phyloP scores from a whole-genome alignment of 148 eudicot species.

The Rhododendron williamsianum region DNA sequence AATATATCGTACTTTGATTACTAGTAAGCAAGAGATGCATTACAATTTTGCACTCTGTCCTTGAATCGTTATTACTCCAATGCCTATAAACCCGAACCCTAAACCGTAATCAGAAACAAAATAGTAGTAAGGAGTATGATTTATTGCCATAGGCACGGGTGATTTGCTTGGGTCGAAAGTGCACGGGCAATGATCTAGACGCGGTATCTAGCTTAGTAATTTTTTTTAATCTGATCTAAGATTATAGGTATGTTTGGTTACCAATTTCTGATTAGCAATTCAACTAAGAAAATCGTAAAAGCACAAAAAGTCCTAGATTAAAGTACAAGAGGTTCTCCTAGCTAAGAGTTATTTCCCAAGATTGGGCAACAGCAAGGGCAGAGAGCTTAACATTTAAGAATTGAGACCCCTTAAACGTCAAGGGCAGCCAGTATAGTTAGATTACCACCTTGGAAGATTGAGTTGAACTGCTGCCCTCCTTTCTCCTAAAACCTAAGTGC shows the following conservation, averaged over 20 bases:
- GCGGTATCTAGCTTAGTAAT: too few relatives aligned
- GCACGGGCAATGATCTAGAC: too few relatives aligned
- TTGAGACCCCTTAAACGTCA: background rate
- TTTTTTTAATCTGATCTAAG: too few relatives aligned
- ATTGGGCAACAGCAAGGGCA: background rate
- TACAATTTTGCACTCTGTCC: background rate
- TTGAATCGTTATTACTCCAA: background rate
- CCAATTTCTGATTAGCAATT: background rate
- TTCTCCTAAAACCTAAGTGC: too few relatives aligned
- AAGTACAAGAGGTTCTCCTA: background rate
- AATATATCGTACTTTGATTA: background rate
- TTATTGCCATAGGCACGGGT: background rate
- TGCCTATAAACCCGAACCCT: background rate
- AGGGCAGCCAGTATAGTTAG: too few relatives aligned
- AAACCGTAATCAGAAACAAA: background rate
- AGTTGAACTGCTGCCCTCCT: too few relatives aligned
- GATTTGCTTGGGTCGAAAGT: background rate
- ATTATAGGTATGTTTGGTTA: too few relatives aligned
- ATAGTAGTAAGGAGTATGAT: background rate
- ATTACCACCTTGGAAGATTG: too few relatives aligned
- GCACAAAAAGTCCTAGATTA: background rate
- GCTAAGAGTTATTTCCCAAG: too few relatives aligned
- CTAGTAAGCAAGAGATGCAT: background rate
- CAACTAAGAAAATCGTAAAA: background rate
- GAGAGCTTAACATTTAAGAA: background rate